phyloP scores from a whole-genome alignment of 1,139 yeast species.

The Sugiyamaella novakii region DNA sequence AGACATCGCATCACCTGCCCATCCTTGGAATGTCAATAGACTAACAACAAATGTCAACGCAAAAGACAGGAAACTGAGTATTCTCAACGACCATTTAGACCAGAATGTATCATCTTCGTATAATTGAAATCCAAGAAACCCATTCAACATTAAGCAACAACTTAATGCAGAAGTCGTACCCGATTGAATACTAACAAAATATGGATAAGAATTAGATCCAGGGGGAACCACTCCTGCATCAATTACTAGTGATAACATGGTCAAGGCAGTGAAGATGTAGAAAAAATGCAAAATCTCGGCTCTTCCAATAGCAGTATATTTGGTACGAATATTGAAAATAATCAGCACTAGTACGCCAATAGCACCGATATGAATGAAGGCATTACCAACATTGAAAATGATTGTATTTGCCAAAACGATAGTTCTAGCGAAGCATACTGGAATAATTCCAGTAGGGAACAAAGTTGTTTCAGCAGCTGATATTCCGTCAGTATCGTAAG shows the following conservation, averaged over 20 bases:
- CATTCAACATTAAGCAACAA: conserved; percentile 67
- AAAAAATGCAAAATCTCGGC: conserved; percentile 79
- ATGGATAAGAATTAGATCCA: conserved; percentile 70
- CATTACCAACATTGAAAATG: conserved; percentile 88
- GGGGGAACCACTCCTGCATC: conserved; percentile 95
- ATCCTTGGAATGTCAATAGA: conserved; percentile 69
- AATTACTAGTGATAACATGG: conserved; percentile 68
- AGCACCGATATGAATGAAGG: conserved; percentile 79
- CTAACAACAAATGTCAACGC: conserved; percentile 66
- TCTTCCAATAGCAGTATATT: conserved; percentile 93
- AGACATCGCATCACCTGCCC: conserved; percentile 50
- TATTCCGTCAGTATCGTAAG: conserved; percentile 35
- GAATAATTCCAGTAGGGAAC: conserved; percentile 60
- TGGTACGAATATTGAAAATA: conserved; percentile 74
- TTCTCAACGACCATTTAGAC: conserved; percentile 61
- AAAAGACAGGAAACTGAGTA: conserved; percentile 55
- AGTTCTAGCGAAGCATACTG: conserved; percentile 81
- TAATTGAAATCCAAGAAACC: conserved; percentile 78
- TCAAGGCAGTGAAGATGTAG: conserved; percentile 59
- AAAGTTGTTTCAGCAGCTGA: conserved; percentile 36
- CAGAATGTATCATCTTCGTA: conserved; percentile 89
- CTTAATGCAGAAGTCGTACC: conserved; percentile 75
- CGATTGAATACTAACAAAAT: conserved; percentile 78
- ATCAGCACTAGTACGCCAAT: conserved; percentile 66
- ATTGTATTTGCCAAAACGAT: conserved; percentile 88